Percentiles rank a stretch among this genome's conserved stretches.
These are phyloP conservation scores for Peltaster fructicola DNA, from an alignment of 2,329 filamentous ascomycete species.

Conservation along the genomic window DNA sequence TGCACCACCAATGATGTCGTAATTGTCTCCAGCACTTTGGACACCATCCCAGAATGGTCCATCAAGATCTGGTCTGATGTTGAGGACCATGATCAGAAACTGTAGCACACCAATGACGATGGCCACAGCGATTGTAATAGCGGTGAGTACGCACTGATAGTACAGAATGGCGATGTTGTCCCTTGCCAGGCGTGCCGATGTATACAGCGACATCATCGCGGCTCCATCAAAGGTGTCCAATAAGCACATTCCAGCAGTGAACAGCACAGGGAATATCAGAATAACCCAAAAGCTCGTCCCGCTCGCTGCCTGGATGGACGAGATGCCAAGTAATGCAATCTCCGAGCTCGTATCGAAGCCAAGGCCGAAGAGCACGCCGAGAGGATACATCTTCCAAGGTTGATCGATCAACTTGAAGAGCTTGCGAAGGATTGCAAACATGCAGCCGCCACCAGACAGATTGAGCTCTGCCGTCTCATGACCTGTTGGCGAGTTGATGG, in stretches of 20 bases:
- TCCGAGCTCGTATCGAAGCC: conserved; percentile 95
- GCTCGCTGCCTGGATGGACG: conserved; percentile 66
- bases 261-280: conserved; percentile 73
- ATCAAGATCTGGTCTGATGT: conserved; percentile 48
- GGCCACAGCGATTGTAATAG: conserved; percentile 66
- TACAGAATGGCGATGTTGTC: conserved; percentile 84
- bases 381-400: conserved; percentile 92
- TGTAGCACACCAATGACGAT: conserved; percentile 77
- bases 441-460: conserved; percentile 56
- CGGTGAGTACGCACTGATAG: conserved; percentile 77
- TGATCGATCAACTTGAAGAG: conserved; percentile 57
- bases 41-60: conserved; percentile 89
- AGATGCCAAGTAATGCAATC: conserved; percentile 79
- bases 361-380: conserved; percentile 70
- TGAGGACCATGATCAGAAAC: conserved; percentile 58
- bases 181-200: conserved; percentile 55
- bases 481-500: conserved; percentile 33
- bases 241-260: conserved; percentile 90
- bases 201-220: conserved; percentile 88
- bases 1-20: conserved; percentile 67
- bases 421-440: conserved; percentile 52
- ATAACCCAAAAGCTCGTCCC: conserved; percentile 92
- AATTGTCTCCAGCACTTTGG: conserved; percentile 55
- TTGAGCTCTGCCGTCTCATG: conserved; percentile 20
- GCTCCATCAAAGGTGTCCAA: conserved; percentile 86